Conservation (phyloP, 805 yeast species). For the Alloascoidea africana region DNA sequence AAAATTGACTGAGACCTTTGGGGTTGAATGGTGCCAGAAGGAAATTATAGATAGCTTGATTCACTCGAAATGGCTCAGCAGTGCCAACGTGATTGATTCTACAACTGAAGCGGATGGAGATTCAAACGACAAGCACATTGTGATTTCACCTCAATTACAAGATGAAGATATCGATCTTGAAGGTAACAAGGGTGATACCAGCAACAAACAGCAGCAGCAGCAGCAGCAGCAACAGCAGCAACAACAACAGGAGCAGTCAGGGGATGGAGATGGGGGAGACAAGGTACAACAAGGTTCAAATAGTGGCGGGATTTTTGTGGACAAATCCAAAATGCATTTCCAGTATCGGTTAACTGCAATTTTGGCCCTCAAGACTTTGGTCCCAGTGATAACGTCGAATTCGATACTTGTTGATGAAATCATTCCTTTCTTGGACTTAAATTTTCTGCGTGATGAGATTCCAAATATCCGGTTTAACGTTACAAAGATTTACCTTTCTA, state of each 20-base stretch:
- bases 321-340: neutral
- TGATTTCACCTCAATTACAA: too few species aligned
- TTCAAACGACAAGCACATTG: constrained; percentile 9
- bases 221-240: constrained; percentile 2
- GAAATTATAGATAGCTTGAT: constrained; percentile 54
- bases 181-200: neutral
- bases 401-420: constrained; percentile 40
- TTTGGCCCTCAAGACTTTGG: constrained; percentile 52
- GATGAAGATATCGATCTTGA: neutral
- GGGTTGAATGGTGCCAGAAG: constrained; percentile 65
- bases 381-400: constrained; percentile 38
- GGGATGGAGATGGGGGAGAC: constrained; percentile 5
- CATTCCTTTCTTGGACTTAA: constrained; percentile 48
- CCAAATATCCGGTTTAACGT: constrained; percentile 77
- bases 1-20: constrained; percentile 55
- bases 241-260: constrained; percentile 11
- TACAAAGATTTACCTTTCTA: constrained; percentile 32
- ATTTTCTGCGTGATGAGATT: constrained; percentile 47
- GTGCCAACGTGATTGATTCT: neutral
- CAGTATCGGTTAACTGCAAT: constrained; percentile 59
- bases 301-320: neutral
- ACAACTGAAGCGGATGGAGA: neutral
- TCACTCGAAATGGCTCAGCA: constrained; percentile 13
- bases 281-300: neutral
- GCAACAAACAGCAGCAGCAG: constrained; percentile 6